These are phyloP conservation scores for Mycena metata DNA, from an alignment of 768 basidiomycete genomes.

Conservation along the genomic window DNA sequence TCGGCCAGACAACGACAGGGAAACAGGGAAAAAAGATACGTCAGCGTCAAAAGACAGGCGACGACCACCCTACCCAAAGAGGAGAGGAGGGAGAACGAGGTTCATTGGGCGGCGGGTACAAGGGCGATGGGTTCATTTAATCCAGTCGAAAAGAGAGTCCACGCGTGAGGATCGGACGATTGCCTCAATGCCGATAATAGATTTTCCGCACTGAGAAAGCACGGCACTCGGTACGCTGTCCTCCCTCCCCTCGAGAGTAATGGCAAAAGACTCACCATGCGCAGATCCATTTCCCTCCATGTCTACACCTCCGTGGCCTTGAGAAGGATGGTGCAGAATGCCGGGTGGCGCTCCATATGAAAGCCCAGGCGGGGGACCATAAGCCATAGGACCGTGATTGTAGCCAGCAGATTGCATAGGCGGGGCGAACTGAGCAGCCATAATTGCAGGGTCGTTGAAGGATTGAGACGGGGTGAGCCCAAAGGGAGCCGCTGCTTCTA, in stretches of 20 bases:
- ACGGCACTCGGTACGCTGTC: slow-evolving; percentile 91
- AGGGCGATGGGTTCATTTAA: slow-evolving; percentile 46
- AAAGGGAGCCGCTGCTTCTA: slow-evolving; percentile 53
- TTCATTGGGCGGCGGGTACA: slow-evolving; percentile 43
- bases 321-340: slow-evolving; percentile 43
- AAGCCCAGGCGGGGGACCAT: slow-evolving; percentile 81
- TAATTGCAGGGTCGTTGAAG: slow-evolving; percentile 84
- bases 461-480: slow-evolving; percentile 54
- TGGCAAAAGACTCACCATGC: slow-evolving; percentile 77
- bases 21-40: slow-evolving; percentile 55
- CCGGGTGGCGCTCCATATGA: slow-evolving; percentile 55
- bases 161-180: slow-evolving; percentile 55
- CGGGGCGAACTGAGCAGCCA: slow-evolving; percentile 77
- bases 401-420: slow-evolving; percentile 50
- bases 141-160: slow-evolving; percentile 56
- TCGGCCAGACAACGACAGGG: slow-evolving; percentile 53
- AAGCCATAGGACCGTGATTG: slow-evolving; percentile 48
- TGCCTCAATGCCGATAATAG: slow-evolving; percentile 77
- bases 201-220: slow-evolving; percentile 90
- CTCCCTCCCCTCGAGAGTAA: slow-evolving; percentile 81
- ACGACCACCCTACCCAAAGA: slow-evolving; percentile 59
- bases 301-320: slow-evolving; percentile 43
- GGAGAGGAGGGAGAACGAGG: slow-evolving; percentile 60
- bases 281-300: slow-evolving; percentile 55
- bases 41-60: slow-evolving; percentile 68